A percentile compares a stretch with the other conserved stretches of the same genome.
These are phyloP conservation scores for Xylariales sp. DNA, from an alignment of 2,329 filamentous ascomycete species.

Conservation along the genomic window DNA sequence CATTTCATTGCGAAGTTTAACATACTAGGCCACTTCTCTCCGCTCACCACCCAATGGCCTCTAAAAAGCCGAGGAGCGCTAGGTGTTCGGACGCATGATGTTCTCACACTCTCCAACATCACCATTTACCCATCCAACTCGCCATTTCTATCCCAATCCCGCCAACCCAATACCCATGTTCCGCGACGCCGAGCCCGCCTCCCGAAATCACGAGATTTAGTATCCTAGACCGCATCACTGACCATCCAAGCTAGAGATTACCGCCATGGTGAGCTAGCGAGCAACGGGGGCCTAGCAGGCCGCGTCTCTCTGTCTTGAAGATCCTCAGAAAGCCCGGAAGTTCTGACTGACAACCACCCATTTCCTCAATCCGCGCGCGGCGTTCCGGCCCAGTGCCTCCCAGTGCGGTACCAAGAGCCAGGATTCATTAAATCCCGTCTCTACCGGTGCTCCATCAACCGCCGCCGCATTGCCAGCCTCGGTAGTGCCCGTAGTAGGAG, in stretches of 20 bases:
- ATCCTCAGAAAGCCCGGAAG: conserved; percentile 66
- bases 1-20: too few species aligned
- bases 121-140: not conserved
- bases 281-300: not conserved
- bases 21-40: too few species aligned
- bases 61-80: not conserved
- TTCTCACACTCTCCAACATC: not conserved
- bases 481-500: conserved; percentile 2
- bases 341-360: conserved; percentile 80
- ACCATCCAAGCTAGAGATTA: not conserved
- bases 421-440: conserved; percentile 80
- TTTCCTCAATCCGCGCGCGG: conserved; percentile 63
- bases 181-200: not conserved
- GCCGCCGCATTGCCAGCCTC: conserved; percentile 44
- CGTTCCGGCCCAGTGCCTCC: conserved; percentile 66
- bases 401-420: conserved; percentile 85
- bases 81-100: not conserved
- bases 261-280: not conserved
- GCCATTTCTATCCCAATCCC: not conserved
- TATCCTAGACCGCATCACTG: not conserved
- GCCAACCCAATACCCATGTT: not conserved
- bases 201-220: not conserved
- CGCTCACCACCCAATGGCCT: not conserved
- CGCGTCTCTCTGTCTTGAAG: too few species aligned
- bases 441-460: conserved; percentile 56